Conservation (phyloP, 2,329 filamentous ascomycete species). For the Cladorrhinum sp. region DNA sequence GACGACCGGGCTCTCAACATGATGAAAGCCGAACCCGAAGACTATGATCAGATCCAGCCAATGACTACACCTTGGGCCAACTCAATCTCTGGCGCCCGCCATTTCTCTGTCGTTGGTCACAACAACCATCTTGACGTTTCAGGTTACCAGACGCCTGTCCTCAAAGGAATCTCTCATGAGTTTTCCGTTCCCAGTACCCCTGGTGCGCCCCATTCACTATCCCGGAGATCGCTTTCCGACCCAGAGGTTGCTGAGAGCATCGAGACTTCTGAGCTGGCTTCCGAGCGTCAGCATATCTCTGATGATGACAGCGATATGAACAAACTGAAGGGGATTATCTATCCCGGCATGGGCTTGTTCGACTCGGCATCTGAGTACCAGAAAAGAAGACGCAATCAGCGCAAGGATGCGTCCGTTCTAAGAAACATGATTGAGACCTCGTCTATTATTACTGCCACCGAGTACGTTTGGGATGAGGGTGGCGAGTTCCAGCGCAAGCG, state of each 20-base stretch:
- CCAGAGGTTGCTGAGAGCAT: conserved; percentile 27
- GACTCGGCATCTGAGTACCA: conserved; percentile 73
- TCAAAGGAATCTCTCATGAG: conserved; percentile 22
- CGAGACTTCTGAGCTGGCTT: conserved; percentile 24
- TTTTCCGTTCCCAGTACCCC: conserved; percentile 18
- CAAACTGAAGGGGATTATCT: conserved; percentile 69
- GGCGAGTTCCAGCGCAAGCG: conserved; percentile 51
- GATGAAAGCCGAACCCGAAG: conserved; percentile 25
- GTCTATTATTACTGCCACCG: conserved; percentile 58
- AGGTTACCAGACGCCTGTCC: conserved; percentile 24
- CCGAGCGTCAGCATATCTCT: conserved; percentile 30
- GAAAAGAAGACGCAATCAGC: conserved; percentile 73
- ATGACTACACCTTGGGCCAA: background rate
- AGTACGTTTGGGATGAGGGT: conserved; percentile 59
- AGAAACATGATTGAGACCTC: conserved; percentile 64
- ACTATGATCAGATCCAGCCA: conserved; percentile 3
- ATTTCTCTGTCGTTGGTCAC: conserved; percentile 14
- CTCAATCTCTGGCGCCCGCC: background rate
- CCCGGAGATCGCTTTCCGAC: conserved; percentile 32
- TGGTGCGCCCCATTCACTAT: conserved; percentile 14
- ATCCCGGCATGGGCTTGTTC: conserved; percentile 78
- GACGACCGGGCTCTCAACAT: background rate
- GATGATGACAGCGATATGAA: conserved; percentile 33
- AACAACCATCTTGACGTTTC: conserved; percentile 20
- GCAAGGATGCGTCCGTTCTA: conserved; percentile 71